Conservation (phyloP, 2,329 filamentous ascomycete genomes). For the Colletotrichum graminicola region DNA sequence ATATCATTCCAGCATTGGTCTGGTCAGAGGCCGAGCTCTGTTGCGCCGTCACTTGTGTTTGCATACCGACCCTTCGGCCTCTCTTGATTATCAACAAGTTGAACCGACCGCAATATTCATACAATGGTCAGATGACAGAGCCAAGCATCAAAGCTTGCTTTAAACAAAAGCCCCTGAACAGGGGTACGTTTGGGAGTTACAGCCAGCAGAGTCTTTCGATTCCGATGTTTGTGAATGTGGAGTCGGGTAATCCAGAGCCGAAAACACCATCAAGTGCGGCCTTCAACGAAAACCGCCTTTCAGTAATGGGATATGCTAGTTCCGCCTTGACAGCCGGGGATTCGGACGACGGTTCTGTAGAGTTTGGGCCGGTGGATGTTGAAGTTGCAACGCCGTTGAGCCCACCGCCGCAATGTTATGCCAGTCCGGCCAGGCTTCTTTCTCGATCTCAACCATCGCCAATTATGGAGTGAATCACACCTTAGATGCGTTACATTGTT, state of each 20-base stretch:
- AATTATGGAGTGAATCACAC: neutral
- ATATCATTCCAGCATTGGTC: conserved; percentile 25
- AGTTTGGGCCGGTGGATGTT: conserved; percentile 11
- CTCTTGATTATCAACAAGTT: neutral
- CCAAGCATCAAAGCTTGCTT: conserved; percentile 4
- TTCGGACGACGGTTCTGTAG: conserved; percentile 29
- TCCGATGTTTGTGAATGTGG: neutral
- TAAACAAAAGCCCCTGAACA: conserved; percentile 14
- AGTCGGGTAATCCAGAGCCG: conserved; percentile 3
- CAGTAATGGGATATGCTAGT: neutral
- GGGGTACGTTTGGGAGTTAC: conserved; percentile 17
- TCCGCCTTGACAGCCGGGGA: conserved; percentile 23
- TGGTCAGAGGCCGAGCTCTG: conserved; percentile 35
- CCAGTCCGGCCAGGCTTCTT: conserved; percentile 5
- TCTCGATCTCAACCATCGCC: neutral
- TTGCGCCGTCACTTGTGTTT: conserved; percentile 32
- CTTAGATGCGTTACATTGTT: neutral
- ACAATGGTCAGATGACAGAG: neutral
- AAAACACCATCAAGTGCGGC: neutral
- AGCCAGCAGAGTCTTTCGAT: conserved; percentile 28
- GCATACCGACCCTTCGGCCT: conserved; percentile 37
- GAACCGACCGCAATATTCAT: neutral
- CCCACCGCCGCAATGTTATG: conserved; percentile 30
- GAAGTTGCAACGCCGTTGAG: conserved; percentile 34
- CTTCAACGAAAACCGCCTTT: neutral